These are phyloP conservation scores for Fraxinus cuspidata DNA, from an alignment of 257 asterid genomes.

Conservation along the genomic window DNA sequence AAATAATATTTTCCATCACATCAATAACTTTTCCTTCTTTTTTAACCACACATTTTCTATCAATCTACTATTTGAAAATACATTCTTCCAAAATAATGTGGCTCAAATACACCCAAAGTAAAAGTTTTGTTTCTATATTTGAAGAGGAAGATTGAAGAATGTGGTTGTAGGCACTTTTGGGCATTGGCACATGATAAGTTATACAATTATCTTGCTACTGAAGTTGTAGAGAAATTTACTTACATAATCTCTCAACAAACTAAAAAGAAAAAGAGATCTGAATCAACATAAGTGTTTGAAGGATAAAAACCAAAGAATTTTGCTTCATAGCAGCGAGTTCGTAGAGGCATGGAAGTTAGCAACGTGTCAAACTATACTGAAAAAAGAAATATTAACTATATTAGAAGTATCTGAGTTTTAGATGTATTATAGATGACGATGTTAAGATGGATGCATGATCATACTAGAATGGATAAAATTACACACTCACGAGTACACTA, in stretches of 20 bases:
- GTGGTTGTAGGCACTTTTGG: constrained; percentile 13
- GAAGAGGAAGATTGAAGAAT: constrained; percentile 5
- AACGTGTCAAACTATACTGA: neutral
- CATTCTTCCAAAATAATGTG: no score
- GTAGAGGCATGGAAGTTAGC: neutral
- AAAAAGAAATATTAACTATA: no score
- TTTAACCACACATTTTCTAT: no score
- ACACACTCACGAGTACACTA: neutral
- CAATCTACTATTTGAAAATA: no score
- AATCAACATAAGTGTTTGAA: neutral
- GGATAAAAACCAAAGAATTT: neutral
- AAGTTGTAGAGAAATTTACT: neutral
- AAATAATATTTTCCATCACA: no score
- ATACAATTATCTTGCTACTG: neutral
- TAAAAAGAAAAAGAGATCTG: neutral
- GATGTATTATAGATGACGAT: neutral
- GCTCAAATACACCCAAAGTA: no score
- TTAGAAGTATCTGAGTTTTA: neutral
- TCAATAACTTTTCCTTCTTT: no score
- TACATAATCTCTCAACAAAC: neutral
- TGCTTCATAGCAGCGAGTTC: neutral
- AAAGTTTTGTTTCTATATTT: constrained; percentile 5
- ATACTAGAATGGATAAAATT: neutral
- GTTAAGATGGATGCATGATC: neutral
- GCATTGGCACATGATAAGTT: neutral